Conservation (phyloP, 352 stramenopile genomes). For the Pythium monospermum region DNA sequence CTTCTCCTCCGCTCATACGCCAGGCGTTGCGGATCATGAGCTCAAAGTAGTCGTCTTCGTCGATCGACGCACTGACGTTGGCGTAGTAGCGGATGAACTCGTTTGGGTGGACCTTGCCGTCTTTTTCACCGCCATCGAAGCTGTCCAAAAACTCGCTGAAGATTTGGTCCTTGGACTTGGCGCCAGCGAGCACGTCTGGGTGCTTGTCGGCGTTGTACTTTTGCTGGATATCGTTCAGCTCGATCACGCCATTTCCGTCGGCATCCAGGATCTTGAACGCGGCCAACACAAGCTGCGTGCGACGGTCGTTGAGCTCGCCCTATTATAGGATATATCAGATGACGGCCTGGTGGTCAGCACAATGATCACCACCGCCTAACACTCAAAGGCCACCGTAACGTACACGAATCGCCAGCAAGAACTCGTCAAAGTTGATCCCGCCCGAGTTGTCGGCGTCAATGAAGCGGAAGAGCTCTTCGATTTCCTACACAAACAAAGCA, state of each 20-base stretch:
- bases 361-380: too few species aligned
- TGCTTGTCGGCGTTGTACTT: slow-evolving; percentile 84
- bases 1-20: slow-evolving; percentile 82
- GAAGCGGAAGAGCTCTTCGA: slow-evolving; percentile 73
- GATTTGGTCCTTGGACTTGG: slow-evolving; percentile 65
- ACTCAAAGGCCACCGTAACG: not conserved
- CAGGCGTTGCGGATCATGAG: slow-evolving; percentile 89
- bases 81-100: slow-evolving; percentile 90
- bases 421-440: slow-evolving; percentile 81
- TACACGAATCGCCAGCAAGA: slow-evolving; percentile 64
- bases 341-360: too few species aligned
- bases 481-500: slow-evolving; percentile 31
- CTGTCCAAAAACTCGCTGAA: slow-evolving; percentile 83
- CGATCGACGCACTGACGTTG: slow-evolving; percentile 87
- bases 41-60: slow-evolving; percentile 92
- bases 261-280: slow-evolving; percentile 77
- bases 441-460: slow-evolving; percentile 82
- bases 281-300: slow-evolving; percentile 66
- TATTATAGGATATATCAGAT: too few species aligned
- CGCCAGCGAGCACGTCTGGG: slow-evolving; percentile 74
- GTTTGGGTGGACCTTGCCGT: slow-evolving; percentile 75
- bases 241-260: slow-evolving; percentile 66
- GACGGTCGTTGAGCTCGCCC: slow-evolving; percentile 66
- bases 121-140: slow-evolving; percentile 84
- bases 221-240: slow-evolving; percentile 65